Conservation (phyloP, 495 filamentous ascomycete genomes). For the Penicillium coffeae region DNA sequence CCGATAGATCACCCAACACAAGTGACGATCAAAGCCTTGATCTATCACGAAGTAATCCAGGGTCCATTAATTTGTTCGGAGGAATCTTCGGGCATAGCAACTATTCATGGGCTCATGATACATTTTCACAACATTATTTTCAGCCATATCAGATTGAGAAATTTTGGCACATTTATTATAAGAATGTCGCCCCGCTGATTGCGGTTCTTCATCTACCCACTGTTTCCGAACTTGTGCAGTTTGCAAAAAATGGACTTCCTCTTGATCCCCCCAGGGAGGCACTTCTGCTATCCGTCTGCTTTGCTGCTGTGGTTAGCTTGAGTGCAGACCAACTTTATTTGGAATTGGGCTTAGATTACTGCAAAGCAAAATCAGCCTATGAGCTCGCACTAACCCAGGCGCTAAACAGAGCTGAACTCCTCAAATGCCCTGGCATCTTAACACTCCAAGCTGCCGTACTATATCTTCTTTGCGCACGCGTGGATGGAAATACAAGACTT, state of each 20-base stretch:
- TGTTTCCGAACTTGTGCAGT: constrained; percentile 32
- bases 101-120: not conserved
- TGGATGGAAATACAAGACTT: constrained; percentile 52
- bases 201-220: constrained; percentile 59
- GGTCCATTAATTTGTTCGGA: not conserved
- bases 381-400: constrained; percentile 66
- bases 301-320: constrained; percentile 64
- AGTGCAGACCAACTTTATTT: constrained; percentile 24
- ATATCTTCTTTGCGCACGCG: constrained; percentile 56
- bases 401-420: constrained; percentile 60
- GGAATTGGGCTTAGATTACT: constrained; percentile 5
- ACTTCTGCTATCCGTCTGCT: constrained; percentile 69
- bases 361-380: constrained; percentile 51
- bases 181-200: constrained; percentile 61
- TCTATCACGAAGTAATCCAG: not conserved
- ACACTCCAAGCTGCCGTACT: constrained; percentile 68
- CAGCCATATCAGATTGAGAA: constrained; percentile 42
- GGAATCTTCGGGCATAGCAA: not conserved
- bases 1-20: too few species aligned
- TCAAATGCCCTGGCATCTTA: constrained; percentile 59
- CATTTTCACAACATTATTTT: not conserved
- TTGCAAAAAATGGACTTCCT: constrained; percentile 35
- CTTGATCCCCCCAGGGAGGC: constrained; percentile 49
- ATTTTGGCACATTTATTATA: constrained; percentile 59
- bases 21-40: not conserved